Evolutionary conservation across 2,329 filamentous ascomycete species (phyloP), one percentile per base, ranked within the genome.

Genomic region (Ophiostoma sp.): DNA sequence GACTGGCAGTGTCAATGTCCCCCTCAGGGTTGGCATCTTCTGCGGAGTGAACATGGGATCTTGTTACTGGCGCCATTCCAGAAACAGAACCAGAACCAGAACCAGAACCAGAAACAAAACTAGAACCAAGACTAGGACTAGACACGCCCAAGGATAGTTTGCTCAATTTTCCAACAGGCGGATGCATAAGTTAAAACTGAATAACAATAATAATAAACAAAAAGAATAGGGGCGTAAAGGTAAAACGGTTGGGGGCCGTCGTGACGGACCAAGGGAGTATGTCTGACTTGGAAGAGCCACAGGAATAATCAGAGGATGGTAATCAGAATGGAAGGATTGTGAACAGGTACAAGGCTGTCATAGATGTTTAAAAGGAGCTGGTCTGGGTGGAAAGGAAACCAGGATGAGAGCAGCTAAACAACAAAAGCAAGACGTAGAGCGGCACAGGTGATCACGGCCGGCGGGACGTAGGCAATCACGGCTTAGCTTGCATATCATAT

Each of bases 51-150:
- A 47, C 47, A 9, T 69, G 69, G 4, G 71, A 72, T 44, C 71
- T 67, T 3, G 71, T 72, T n/a, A 71, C 65, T 1, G 71, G 71
- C 12, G 70, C 47, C 71, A 72, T 72, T 55, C 16, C 47, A 4
- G 27, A 16, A 47, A 16, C 47, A 44, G 42, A 44, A 44, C 3
- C 42, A 1, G 42, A 44, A n/a, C n/a, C n/a, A n/a, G n/a, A n/a
- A n/a, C n/a, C 14, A 4, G 47, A n/a, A n/a, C n/a, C 27, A 27
- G 47, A 49, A n/a, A n/a, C 47, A 47, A 2, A n/a, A 27, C 49
- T 52, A 27, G 27, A 14, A 7, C 55, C 38, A 7, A 12, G 55
- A 60, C 55, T 60, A 7, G 18, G 55, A 60, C 27, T 38, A 41
- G 16, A 41, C 8, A 41, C 45, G 12, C 41, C 47, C 49, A 72